Percentiles rank a stretch among this genome's conserved stretches.
Conservation (phyloP, 352 stramenopile species). For the Peronospora tabacina region DNA sequence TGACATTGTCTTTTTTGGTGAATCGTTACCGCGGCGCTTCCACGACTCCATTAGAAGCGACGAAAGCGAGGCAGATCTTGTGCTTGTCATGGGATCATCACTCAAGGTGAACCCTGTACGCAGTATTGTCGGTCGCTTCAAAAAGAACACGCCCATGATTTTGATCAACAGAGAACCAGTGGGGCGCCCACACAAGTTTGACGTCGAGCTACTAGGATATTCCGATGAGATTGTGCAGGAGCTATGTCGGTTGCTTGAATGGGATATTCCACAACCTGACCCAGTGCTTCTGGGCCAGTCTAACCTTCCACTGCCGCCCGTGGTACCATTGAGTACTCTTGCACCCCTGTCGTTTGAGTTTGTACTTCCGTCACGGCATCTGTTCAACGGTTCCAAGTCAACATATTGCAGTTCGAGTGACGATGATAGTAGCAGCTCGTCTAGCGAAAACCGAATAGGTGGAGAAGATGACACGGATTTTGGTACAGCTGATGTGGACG, state of each 20-base stretch:
- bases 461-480: slow-evolving; percentile 29
- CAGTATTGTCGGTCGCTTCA: slow-evolving; percentile 78
- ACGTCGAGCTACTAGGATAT: slow-evolving; percentile 77
- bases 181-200: slow-evolving; percentile 74
- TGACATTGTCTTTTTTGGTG: slow-evolving; percentile 97
- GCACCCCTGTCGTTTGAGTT: slow-evolving; percentile 55
- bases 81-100: slow-evolving; percentile 99
- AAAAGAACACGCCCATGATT: slow-evolving; percentile 76
- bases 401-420: slow-evolving; percentile 56
- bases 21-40: slow-evolving; percentile 89
- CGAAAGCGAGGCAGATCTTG: slow-evolving; percentile 86
- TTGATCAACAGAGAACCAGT: slow-evolving; percentile 81
- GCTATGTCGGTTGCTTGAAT: slow-evolving; percentile 62
- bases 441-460: slow-evolving; percentile 36
- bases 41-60: slow-evolving; percentile 75
- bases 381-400: slow-evolving; percentile 64
- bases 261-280: slow-evolving; percentile 70
- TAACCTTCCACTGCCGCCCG: slow-evolving; percentile 31
- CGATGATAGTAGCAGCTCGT: slow-evolving; percentile 46
- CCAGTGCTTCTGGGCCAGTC: slow-evolving; percentile 57
- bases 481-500: slow-evolving; percentile 25
- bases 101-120: slow-evolving; percentile 95
- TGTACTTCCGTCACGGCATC: slow-evolving; percentile 56
- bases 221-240: slow-evolving; percentile 83
- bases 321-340: slow-evolving; percentile 18